Percentiles rank a stretch among this genome's conserved stretches.
Conservation (phyloP, 306 rosid genomes). For the Rubus idaeus region DNA sequence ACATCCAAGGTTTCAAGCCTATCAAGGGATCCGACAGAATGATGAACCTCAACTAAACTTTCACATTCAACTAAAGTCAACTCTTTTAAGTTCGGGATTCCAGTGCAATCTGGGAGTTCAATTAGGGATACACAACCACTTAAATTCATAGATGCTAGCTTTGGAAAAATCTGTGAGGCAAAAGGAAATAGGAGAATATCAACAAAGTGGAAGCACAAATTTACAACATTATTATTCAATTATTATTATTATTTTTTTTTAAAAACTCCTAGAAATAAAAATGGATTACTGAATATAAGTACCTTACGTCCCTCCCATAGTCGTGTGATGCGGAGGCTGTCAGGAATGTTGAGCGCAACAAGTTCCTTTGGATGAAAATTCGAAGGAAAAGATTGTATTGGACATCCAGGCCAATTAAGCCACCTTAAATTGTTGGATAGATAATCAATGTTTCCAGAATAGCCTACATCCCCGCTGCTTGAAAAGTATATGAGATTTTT, state of each 20-base stretch:
- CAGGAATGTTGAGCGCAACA: conserved; percentile 26
- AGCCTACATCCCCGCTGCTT: too few relatives aligned
- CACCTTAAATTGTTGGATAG: conserved; percentile 24
- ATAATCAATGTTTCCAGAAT: conserved; percentile 18
- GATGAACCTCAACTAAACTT: not conserved
- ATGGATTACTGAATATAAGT: not conserved
- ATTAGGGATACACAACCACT: not conserved
- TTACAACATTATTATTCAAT: not conserved
- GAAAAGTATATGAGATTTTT: not conserved
- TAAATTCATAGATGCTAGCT: not conserved
- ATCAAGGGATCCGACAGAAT: not conserved
- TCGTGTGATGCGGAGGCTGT: conserved; percentile 29
- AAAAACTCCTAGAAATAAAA: not conserved
- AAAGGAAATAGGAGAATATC: not conserved
- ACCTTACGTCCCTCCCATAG: conserved; percentile 26
- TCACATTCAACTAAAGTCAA: not conserved
- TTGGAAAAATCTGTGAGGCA: not conserved
- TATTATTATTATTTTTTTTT: too few relatives aligned
- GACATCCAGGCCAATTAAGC: conserved; percentile 39
- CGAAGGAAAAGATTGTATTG: conserved; percentile 28
- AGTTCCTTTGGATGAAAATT: conserved; percentile 35
- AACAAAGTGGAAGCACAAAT: not conserved
- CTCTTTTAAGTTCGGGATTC: not conserved
- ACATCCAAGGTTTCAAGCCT: not conserved
- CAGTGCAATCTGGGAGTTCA: not conserved